These are phyloP conservation scores for Fusarium sp. DNA, from an alignment of 2,329 filamentous ascomycete genomes.

Conservation along the genomic window DNA sequence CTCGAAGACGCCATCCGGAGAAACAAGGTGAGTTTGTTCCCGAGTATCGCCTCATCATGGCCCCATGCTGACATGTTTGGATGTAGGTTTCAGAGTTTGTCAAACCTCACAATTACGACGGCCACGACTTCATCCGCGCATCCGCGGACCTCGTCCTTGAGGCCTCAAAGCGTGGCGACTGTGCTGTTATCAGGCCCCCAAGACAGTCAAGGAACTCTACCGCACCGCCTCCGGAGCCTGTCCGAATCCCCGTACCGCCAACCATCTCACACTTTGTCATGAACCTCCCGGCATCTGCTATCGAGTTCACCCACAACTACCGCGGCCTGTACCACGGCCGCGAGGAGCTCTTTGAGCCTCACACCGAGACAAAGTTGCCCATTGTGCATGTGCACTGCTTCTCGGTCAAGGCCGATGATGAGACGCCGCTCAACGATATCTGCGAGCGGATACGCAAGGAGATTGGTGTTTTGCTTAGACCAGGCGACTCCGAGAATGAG, in stretches of 20 bases:
- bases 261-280: slow-evolving; percentile 95
- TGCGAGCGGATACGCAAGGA: slow-evolving; percentile 55
- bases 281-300: slow-evolving; percentile 92
- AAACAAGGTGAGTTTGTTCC: slow-evolving; percentile 75
- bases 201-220: slow-evolving; percentile 54
- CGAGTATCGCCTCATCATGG: not conserved
- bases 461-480: slow-evolving; percentile 54
- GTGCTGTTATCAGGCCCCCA: slow-evolving; percentile 61
- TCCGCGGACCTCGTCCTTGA: slow-evolving; percentile 71
- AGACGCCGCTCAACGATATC: slow-evolving; percentile 67
- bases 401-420: slow-evolving; percentile 81
- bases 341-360: slow-evolving; percentile 71
- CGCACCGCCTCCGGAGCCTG: slow-evolving; percentile 51
- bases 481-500: slow-evolving; percentile 59
- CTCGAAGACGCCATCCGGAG: slow-evolving; percentile 75
- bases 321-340: slow-evolving; percentile 82
- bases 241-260: slow-evolving; percentile 69
- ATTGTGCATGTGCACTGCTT: slow-evolving; percentile 97
- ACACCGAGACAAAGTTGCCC: slow-evolving; percentile 72
- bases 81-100: slow-evolving; percentile 73
- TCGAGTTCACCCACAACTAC: slow-evolving; percentile 76
- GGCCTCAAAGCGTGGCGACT: slow-evolving; percentile 62
- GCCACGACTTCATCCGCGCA: slow-evolving; percentile 79
- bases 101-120: slow-evolving; percentile 83
- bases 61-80: slow-evolving; percentile 17